Base-by-base conservation (phyloP, 352 stramenopile genomes). In the Pythium plurisporium region DNA sequence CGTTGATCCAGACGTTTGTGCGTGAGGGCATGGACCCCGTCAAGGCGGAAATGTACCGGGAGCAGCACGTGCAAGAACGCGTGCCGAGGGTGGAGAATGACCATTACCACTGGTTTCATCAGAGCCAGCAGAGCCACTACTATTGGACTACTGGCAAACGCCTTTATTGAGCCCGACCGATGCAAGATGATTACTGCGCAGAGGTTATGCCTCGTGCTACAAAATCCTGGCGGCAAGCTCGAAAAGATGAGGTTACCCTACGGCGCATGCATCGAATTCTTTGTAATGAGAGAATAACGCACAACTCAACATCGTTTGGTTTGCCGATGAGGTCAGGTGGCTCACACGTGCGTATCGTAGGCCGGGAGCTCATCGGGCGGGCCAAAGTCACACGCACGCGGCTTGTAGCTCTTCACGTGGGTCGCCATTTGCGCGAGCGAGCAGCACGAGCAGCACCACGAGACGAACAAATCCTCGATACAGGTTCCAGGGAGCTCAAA, bases 341-440 rank as follows among this genome's bases (percentile, higher is more conserved):
- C 5, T 50, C 22, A 50, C 26, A 38, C 17, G 1, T 50, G 9
- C 15, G 26, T n/a, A 9, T 12, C 43, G n/a, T 50, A 50, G 26
- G 43, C 43, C 10, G 43, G 27, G n/a, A 55, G 31, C 31, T 44
- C 34, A 25, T 55, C 47, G 23, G 47, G 47, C 31, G 30, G 30
- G 20, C 49, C 52, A 44, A 59, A 59, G 23, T 34, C 27, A 23
- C 52, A 59, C 2, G 12, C 9, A 15, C 25, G 34, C 1, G 52
- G 40, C 22, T 43, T 59, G 52, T 59, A 59, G 31, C 52, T 59
- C 42, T 51, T 29, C 2, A 59, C 52, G 29, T 59, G 53, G 20
- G 53, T 61, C 37, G 53, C 53, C 30, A 61, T 51, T 19, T 61
- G 53, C 30, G 45, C 45, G 7, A 52, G 45, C 30, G 45, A 22